phyloP scores from a whole-genome alignment of 305 asterid genomes.

The Striga hermonthica region DNA sequence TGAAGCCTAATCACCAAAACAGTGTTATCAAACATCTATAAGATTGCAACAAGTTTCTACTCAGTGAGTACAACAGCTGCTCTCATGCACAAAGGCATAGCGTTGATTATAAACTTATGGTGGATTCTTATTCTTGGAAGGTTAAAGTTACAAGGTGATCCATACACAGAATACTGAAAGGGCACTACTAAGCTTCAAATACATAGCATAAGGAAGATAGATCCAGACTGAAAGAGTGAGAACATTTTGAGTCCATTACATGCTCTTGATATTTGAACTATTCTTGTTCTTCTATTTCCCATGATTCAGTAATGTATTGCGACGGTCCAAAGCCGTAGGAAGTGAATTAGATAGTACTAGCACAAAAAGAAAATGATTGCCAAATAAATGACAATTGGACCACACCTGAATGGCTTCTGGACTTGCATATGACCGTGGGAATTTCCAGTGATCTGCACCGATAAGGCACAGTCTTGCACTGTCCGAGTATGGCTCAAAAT shows the following conservation, averaged over 20 bases:
- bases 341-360: conserved; percentile 6
- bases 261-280: conserved; percentile 7
- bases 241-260: conserved; percentile 6
- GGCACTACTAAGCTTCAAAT: conserved; percentile 5
- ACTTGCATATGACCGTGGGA: conserved; percentile 87
- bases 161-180: conserved; percentile 8
- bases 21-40: not conserved
- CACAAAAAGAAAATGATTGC: conserved; percentile 17
- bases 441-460: conserved; percentile 95
- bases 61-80: not conserved
- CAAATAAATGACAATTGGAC: conserved; percentile 29
- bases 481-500: conserved; percentile 81
- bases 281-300: conserved; percentile 10
- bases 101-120: conserved; percentile 15
- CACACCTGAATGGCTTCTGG: conserved; percentile 96
- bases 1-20: conserved; percentile 20
- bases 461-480: conserved; percentile 89
- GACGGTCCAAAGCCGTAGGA: conserved; percentile 25
- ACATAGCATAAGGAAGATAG: conserved; percentile 4
- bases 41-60: not conserved
- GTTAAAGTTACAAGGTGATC: conserved; percentile 11
- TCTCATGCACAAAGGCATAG: not conserved
- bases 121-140: conserved; percentile 6
- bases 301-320: conserved; percentile 4
- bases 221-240: not conserved